Conservation (phyloP, 1,139 yeast species). For the Candida sojae region DNA sequence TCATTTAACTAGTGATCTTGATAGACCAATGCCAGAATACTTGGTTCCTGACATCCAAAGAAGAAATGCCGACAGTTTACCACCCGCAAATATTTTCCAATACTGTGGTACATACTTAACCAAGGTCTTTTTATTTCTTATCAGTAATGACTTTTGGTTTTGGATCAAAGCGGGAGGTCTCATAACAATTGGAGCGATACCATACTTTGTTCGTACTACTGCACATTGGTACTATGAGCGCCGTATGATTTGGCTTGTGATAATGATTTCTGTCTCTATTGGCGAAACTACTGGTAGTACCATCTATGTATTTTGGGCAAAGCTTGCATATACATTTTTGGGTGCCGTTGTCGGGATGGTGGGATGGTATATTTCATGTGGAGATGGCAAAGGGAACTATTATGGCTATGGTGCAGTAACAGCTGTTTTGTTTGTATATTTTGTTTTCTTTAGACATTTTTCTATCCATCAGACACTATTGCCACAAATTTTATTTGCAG, state of each 20-base stretch:
- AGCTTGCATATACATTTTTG: slow-evolving; percentile 29
- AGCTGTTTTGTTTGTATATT: slow-evolving; percentile 26
- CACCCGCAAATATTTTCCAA: slow-evolving; percentile 27
- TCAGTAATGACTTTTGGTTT: slow-evolving; percentile 30
- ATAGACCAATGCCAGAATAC: slow-evolving; percentile 14
- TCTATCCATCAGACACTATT: slow-evolving; percentile 29
- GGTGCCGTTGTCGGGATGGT: slow-evolving; percentile 37
- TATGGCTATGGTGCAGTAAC: slow-evolving; percentile 36
- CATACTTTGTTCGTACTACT: slow-evolving; percentile 31
- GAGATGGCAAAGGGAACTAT: slow-evolving; percentile 31
- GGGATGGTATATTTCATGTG: slow-evolving; percentile 40
- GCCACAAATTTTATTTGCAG: slow-evolving; percentile 31
- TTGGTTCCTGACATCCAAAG: slow-evolving; percentile 17
- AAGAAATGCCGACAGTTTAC: slow-evolving; percentile 34
- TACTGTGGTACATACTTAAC: slow-evolving; percentile 20
- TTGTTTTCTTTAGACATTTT: slow-evolving; percentile 34
- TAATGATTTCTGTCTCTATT: slow-evolving; percentile 36
- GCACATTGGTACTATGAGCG: slow-evolving; percentile 32
- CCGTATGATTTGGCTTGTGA: slow-evolving; percentile 35
- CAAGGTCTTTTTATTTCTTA: slow-evolving; percentile 18
- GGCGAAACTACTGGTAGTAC: slow-evolving; percentile 38
- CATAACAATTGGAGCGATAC: slow-evolving; percentile 26
- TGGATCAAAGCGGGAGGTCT: slow-evolving; percentile 32
- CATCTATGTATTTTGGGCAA: slow-evolving; percentile 28
- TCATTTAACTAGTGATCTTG: slow-evolving; percentile 13